Base-by-base conservation (phyloP, 2,329 filamentous ascomycete genomes). In the Aspergillus ibericus region DNA sequence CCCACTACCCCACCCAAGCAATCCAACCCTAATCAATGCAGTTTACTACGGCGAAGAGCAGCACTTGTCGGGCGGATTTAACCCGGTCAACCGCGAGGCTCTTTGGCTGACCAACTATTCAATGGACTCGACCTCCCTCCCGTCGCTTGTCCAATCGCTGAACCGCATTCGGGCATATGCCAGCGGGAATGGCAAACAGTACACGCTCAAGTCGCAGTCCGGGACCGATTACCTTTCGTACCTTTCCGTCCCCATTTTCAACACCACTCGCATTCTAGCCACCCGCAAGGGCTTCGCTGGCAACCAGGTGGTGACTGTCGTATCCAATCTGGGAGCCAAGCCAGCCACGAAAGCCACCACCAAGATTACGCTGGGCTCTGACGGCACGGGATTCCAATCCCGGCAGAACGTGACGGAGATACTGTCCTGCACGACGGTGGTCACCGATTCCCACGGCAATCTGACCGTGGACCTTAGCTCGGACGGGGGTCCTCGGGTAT, bases 31-130 rank as follows among this genome's bases (percentile, higher is more conserved):
- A 40, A 53, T 3, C 1, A 32, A n/a, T 7, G 15, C n/a, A 53
- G 63, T 88, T 47, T 89, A 88, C 70, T 81, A 87, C 56, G 86
- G 86, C 16, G 83, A 86, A 57, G 87, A 89, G 69, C 86, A 88
- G 67, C 83, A 82, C 55, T 87, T 82, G 66, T 70, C 74, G 4
- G 81, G 81, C 16, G 81, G 78, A 13, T 76, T 69, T 42, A 72
- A 71, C 47, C 83, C 83, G 5, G 75, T 78, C 0, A 78, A 77
- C 42, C 81, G 84, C 12, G 83, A 86, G 67, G 82, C 84, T 9
- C 74, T 83, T 29, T 87, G 85, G 85, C 71, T 79, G 15, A 82
- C 80, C n/a, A 72, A 71, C 10, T 87, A 81, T 70, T 66, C 77
- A 61, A 81, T 75, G 2, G 60, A 71, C 5, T 62, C 77, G 4